Base-by-base conservation (phyloP, 2,329 filamentous ascomycete genomes). In the Hypoxylon sp. region DNA sequence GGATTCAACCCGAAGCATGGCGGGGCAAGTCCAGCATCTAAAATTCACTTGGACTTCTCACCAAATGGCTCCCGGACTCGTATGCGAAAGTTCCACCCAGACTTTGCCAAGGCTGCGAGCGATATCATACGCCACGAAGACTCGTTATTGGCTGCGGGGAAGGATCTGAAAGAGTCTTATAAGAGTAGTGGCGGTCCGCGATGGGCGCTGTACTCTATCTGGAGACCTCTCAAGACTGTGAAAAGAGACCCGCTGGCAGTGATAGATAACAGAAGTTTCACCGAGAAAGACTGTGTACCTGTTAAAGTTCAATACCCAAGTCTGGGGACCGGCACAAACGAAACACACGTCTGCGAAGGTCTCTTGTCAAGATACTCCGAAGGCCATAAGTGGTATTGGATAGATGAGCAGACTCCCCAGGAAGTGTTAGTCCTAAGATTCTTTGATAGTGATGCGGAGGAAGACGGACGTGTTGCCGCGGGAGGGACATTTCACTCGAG, bases 371-470 rank as follows among this genome's bases (percentile, higher is more conserved):
- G 36, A 13, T 38, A 51, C 14, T 57, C 60, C 5, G 52, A 52
- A 10, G 23, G n/a, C 1, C 60, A 63, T 19, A 52, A 38, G 25
- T 63, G 60, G 60, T 43, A 38, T 19, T 63, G 53, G 45, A 51
- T 63, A 13, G 46, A 58, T 6, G 49, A 48, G 19, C 60, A 58
- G 46, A 63, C 48, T 13, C 38, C 53, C 14, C 52, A 58, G n/a
- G 60, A 58, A 23, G 60, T 58, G 28, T 52, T 63, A 14, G 30
- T 58, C 4, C 28, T 63, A 7, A 57, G 21, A 30, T 52, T 63
- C 28, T 63, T 58, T 17, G 60, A 63, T 52, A 63, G 52, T 41
- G 60, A 63, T 7, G 60, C 60, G 13, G 60, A 63, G 5, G 45
- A 11, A 14, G n/a, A 46, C 34, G 60, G 41, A 34, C 23, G 25